phyloP scores from a whole-genome alignment of 176 grass and related monocot species.

The Ensete ventricosum region DNA sequence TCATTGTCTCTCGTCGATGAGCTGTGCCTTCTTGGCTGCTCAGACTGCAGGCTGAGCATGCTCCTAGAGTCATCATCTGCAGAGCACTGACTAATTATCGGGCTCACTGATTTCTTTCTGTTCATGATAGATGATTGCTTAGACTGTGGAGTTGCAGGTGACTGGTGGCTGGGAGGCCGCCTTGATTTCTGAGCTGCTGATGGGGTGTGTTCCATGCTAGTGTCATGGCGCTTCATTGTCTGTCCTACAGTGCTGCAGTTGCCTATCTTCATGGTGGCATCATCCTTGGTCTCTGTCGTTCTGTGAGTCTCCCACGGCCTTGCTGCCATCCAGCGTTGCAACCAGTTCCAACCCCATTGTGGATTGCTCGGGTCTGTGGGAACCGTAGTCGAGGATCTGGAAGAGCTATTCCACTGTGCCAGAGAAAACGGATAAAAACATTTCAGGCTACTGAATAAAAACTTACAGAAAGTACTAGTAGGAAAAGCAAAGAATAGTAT shows the following conservation, averaged over 20 bases:
- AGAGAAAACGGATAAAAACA: neutral
- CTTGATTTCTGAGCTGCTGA: slow-evolving; percentile 41
- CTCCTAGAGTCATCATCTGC: slow-evolving; percentile 66
- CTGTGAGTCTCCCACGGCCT: slow-evolving; percentile 49
- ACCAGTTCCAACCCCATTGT: slow-evolving; percentile 97
- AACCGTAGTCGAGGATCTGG: slow-evolving; percentile 30
- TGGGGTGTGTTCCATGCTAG: slow-evolving; percentile 29
- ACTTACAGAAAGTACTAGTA: neutral
- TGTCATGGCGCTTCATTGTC: slow-evolving; percentile 3
- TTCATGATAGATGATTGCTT: slow-evolving; percentile 25
- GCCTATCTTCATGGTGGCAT: slow-evolving; percentile 9
- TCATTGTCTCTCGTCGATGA: slow-evolving; percentile 39
- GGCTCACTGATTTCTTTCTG: slow-evolving; percentile 49
- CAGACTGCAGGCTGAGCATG: slow-evolving; percentile 58
- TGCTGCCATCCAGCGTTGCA: slow-evolving; percentile 73
- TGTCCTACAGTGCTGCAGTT: neutral
- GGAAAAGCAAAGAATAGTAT: neutral
- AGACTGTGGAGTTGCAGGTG: slow-evolving; percentile 42
- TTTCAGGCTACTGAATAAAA: neutral
- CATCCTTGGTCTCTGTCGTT: slow-evolving; percentile 25
- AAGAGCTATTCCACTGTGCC: slow-evolving; percentile 71
- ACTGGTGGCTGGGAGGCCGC: slow-evolving; percentile 49
- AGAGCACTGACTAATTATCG: slow-evolving; percentile 33
- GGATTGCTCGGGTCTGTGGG: slow-evolving; percentile 68
- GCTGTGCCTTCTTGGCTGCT: slow-evolving; percentile 55